phyloP scores from a whole-genome alignment of 2,329 filamentous ascomycete species.

The Calonectria honghensis region DNA sequence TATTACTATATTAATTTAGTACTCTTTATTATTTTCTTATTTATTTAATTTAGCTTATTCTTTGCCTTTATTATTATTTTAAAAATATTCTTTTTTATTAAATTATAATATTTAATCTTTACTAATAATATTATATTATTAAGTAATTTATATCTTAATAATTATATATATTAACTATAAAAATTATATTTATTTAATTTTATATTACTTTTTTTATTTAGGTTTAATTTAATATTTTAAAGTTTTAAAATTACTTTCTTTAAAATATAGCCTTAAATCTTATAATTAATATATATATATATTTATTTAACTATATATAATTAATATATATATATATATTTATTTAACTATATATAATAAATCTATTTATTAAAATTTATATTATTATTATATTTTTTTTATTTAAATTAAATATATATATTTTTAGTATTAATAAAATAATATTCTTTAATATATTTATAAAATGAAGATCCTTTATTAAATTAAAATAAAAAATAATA shows the following conservation, averaged over 20 bases:
- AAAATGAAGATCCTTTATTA: background rate
- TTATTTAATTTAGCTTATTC: no score
- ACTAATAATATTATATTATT: background rate
- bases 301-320: background rate
- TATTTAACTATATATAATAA: background rate
- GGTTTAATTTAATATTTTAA: background rate
- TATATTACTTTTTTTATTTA: background rate
- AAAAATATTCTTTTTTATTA: background rate
- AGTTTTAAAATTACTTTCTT: no score
- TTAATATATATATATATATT: background rate
- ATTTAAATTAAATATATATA: background rate
- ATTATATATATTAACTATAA: background rate
- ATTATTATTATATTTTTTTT: background rate
- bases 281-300: background rate
- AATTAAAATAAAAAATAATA: background rate
- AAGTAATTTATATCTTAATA: background rate
- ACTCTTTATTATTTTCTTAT: no score
- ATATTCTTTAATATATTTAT: background rate
- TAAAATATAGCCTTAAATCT: background rate
- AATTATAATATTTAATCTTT: background rate
- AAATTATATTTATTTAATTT: background rate
- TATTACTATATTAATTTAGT: no score
- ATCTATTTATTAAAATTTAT: slow-evolving; percentile 3
- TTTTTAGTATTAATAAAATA: background rate
- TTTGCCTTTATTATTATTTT: background rate